Conservation (phyloP, 2,329 filamentous ascomycete genomes). For the Amylocarpus encephaloides region DNA sequence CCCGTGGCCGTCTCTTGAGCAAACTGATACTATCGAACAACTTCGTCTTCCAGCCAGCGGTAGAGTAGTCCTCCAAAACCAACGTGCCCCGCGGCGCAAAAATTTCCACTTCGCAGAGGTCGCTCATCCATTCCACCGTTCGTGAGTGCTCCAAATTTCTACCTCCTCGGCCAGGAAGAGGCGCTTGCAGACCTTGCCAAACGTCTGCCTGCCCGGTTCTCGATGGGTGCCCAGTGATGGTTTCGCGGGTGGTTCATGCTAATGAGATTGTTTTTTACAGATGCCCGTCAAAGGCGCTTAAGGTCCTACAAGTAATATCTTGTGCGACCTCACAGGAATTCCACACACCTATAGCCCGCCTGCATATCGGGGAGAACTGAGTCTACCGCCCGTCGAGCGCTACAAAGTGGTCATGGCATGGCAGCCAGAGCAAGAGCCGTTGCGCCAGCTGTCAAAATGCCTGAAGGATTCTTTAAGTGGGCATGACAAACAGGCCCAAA, state of each 20-base stretch:
- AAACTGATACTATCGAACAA: no score
- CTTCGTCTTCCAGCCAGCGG: no score
- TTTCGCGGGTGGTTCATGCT: conserved; percentile 9
- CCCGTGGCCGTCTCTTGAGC: no score
- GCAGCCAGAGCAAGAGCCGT: conserved; percentile 81
- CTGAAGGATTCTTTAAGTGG: conserved; percentile 88
- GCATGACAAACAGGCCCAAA: conserved; percentile 71
- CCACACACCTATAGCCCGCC: conserved; percentile 22
- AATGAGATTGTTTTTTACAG: conserved; percentile 16
- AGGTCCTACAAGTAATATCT: conserved; percentile 29
- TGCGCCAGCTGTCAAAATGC: conserved; percentile 83
- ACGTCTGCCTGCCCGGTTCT: no score
- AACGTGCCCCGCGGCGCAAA: neutral
- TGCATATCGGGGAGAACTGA: conserved; percentile 26
- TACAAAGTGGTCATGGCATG: conserved; percentile 62
- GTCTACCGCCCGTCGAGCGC: conserved; percentile 16
- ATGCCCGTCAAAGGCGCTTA: conserved; percentile 25
- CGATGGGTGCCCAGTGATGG: neutral
- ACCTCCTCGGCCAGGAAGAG: neutral
- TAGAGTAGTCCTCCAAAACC: no score
- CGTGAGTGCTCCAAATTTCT: neutral
- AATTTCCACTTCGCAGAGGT: neutral
- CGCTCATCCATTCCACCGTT: neutral
- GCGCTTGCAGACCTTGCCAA: neutral
- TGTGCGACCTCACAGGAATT: conserved; percentile 27